phyloP scores from a whole-genome alignment of 1,139 yeast species.

The Candida buenavistaensis region DNA sequence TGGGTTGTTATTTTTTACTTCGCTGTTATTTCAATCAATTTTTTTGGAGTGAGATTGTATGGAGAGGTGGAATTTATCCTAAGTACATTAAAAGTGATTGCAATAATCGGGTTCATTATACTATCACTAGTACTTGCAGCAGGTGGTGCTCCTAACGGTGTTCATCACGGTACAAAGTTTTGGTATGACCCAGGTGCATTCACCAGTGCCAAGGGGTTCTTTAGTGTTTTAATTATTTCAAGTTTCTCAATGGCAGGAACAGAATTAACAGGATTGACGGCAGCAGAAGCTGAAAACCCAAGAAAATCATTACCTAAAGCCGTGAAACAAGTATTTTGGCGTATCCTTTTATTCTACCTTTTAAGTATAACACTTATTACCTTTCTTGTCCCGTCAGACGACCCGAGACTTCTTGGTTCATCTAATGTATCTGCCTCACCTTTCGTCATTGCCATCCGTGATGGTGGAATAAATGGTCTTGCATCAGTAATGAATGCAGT shows the following conservation, averaged over 20 bases:
- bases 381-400: conserved; percentile 36
- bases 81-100: conserved; percentile 36
- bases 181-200: conserved; percentile 46
- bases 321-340: conserved; percentile 46
- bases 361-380: conserved; percentile 39
- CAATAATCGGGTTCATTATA: conserved; percentile 41
- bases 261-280: conserved; percentile 41
- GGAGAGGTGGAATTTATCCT: conserved; percentile 47
- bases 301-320: conserved; percentile 40
- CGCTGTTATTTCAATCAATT: conserved; percentile 35
- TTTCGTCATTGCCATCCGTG: conserved; percentile 55
- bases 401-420: conserved; percentile 31
- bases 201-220: conserved; percentile 44
- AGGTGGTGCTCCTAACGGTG: conserved; percentile 40
- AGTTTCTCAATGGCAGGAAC: conserved; percentile 46
- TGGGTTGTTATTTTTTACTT: conserved; percentile 41
- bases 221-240: conserved; percentile 43
- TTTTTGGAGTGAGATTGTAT: conserved; percentile 43
- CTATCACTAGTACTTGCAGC: conserved; percentile 41
- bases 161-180: conserved; percentile 35
- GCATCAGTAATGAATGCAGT: conserved; percentile 55
- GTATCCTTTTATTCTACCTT: conserved; percentile 43
- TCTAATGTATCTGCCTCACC: conserved; percentile 25
- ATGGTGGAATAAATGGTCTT: conserved; percentile 54
- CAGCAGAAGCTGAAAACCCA: conserved; percentile 42